Evolutionary conservation across 108 stramenopile species (phyloP).

Genomic region (Cyclotella baltica): DNA sequence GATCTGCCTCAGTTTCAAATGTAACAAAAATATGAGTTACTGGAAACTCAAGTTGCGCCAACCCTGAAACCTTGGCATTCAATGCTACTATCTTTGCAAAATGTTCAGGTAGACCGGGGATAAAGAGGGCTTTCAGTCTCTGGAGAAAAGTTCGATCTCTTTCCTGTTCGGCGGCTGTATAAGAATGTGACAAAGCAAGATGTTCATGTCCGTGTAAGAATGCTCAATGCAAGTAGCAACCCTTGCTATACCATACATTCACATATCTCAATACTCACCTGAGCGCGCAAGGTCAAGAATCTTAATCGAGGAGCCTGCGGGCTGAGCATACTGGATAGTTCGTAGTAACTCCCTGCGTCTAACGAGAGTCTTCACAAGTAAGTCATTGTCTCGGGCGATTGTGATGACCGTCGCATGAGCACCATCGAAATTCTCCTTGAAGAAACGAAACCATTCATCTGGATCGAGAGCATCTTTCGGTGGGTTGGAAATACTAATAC

Average conservation of each 20-base stretch:
- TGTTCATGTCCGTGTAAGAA: too few relatives aligned
- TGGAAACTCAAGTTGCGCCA: not conserved
- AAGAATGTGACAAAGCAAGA: too few relatives aligned
- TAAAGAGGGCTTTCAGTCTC: not conserved
- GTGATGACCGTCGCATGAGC: slow-evolving; percentile 1
- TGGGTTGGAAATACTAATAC: slow-evolving; percentile 33
- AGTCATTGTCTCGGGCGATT: not conserved
- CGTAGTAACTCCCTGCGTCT: not conserved
- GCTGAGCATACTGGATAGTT: not conserved
- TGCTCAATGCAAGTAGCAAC: not conserved
- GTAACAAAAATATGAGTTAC: slow-evolving; percentile 36
- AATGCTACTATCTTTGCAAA: not conserved
- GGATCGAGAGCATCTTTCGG: slow-evolving; percentile 43
- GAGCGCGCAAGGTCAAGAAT: not conserved
- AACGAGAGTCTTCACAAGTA: not conserved
- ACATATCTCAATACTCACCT: not conserved
- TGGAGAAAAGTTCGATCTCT: not conserved
- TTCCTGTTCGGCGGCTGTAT: not conserved
- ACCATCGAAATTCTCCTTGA: slow-evolving; percentile 11
- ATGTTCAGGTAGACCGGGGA: not conserved
- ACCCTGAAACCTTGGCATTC: not conserved
- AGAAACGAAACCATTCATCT: slow-evolving; percentile 37
- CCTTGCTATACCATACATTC: not conserved
- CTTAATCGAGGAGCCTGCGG: not conserved
- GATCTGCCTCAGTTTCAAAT: slow-evolving; percentile 38